Percentiles rank a stretch among this genome's conserved stretches.
These are phyloP conservation scores for Centaurea solstitialis DNA, from an alignment of 129 eudicot species.

Conservation along the genomic window DNA sequence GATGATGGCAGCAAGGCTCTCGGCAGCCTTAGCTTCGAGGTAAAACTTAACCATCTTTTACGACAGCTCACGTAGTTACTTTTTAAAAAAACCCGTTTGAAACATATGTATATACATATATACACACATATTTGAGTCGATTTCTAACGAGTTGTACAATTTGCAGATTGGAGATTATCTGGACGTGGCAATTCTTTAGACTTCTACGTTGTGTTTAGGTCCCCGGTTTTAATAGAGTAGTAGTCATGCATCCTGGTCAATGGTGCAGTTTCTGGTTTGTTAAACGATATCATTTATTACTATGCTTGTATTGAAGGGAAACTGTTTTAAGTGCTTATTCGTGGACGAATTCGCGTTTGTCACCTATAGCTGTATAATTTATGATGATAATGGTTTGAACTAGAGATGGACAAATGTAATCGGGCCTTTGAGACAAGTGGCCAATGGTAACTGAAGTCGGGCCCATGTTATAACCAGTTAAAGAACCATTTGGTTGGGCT, in stretches of 20 bases:
- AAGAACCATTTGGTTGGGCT: no score
- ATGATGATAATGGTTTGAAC: background rate
- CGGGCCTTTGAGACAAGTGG: background rate
- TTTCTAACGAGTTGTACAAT: slow-evolving; percentile 14
- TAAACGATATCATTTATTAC: background rate
- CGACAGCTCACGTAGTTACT: no score
- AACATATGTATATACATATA: no score
- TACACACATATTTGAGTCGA: background rate
- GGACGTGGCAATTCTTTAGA: slow-evolving; percentile 77
- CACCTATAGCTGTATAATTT: background rate
- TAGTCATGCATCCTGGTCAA: background rate
- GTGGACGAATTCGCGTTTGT: background rate
- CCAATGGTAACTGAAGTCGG: background rate
- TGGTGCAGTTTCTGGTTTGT: slow-evolving; percentile 14
- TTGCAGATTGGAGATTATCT: slow-evolving; percentile 91
- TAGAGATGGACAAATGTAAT: background rate
- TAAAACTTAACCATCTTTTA: background rate
- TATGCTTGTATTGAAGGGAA: background rate
- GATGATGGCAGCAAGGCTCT: slow-evolving; percentile 70
- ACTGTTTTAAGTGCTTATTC: background rate
- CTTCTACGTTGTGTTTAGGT: background rate
- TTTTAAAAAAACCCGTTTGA: no score
- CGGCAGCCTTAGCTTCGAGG: slow-evolving; percentile 69
- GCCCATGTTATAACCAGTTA: background rate
- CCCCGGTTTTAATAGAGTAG: background rate